Evolutionary conservation across 805 yeast species (phyloP).

Genomic region (Hanseniaspora lindneri): DNA sequence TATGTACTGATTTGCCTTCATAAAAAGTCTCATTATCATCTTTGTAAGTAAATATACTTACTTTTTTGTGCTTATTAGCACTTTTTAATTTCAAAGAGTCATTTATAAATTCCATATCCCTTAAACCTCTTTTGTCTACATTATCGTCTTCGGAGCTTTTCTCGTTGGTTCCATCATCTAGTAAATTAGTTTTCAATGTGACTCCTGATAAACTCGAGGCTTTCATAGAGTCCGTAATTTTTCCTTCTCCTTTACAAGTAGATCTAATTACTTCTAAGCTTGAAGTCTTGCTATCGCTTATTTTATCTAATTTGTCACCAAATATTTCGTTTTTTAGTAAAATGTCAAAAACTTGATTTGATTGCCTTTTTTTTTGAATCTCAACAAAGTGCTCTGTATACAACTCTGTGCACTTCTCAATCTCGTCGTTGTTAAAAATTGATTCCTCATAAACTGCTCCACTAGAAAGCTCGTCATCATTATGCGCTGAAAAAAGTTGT

Average conservation of each 20-base stretch:
- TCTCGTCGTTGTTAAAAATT: slow-evolving; percentile 18
- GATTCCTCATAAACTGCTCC: slow-evolving; percentile 16
- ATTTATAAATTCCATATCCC: not conserved
- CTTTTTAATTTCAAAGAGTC: not conserved
- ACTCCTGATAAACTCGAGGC: not conserved
- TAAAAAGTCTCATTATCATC: not conserved
- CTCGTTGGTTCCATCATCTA: not conserved
- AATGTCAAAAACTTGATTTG: slow-evolving; percentile 74
- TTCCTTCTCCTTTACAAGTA: not conserved
- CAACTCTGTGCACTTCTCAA: slow-evolving; percentile 16
- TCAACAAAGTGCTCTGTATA: slow-evolving; percentile 15
- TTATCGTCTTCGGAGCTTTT: not conserved
- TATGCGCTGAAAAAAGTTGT: slow-evolving; percentile 14
- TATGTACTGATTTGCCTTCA: not conserved
- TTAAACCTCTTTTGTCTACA: not conserved
- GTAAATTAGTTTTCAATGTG: not conserved
- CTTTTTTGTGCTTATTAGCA: not conserved
- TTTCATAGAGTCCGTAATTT: not conserved
- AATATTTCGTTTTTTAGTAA: slow-evolving; percentile 81
- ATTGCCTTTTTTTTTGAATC: slow-evolving; percentile 57
- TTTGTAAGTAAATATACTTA: not conserved
- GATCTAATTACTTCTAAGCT: not conserved
- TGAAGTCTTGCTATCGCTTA: slow-evolving; percentile 16
- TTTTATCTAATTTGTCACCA: slow-evolving; percentile 65
- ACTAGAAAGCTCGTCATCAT: not conserved